These are phyloP conservation scores for Phytophthora cactorum DNA, from an alignment of 352 stramenopile genomes.

Conservation along the genomic window DNA sequence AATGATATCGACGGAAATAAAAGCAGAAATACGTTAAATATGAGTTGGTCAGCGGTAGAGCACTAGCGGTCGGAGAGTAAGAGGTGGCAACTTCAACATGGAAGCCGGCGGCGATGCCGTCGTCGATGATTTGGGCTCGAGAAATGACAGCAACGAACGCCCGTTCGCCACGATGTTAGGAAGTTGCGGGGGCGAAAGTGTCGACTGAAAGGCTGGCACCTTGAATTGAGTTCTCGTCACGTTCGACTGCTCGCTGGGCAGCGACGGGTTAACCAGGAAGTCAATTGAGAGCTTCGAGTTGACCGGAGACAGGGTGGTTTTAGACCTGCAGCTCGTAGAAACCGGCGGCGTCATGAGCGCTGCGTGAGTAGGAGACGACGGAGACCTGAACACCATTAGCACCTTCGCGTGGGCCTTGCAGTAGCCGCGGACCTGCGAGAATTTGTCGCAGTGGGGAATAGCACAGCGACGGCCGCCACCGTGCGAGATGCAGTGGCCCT, in stretches of 20 bases:
- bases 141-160: conserved; percentile 38
- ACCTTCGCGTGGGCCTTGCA: conserved; percentile 86
- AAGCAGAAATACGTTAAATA: conserved; percentile 20
- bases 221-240: conserved; percentile 1
- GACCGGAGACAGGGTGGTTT: conserved; percentile 27
- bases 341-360: conserved; percentile 23
- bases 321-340: conserved; percentile 8
- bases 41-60: conserved; percentile 28
- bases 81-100: conserved; percentile 19
- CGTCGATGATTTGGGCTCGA: conserved; percentile 13
- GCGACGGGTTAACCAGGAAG: conserved; percentile 55
- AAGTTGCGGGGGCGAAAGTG: background rate
- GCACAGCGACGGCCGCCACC: conserved; percentile 72
- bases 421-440: conserved; percentile 80
- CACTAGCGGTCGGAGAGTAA: conserved; percentile 18
- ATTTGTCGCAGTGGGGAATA: conserved; percentile 77
- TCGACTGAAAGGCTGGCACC: conserved; percentile 4
- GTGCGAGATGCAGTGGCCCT: conserved; percentile 81
- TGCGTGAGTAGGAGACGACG: conserved; percentile 29
- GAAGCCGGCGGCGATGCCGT: background rate
- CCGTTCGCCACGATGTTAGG: conserved; percentile 9
- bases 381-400: conserved; percentile 37
- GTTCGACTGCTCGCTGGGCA: conserved; percentile 6
- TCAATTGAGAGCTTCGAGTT: conserved; percentile 59
- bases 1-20: background rate